Base-by-base conservation (phyloP, 768 basidiomycete species). In the Albatrellus ellisii region DNA sequence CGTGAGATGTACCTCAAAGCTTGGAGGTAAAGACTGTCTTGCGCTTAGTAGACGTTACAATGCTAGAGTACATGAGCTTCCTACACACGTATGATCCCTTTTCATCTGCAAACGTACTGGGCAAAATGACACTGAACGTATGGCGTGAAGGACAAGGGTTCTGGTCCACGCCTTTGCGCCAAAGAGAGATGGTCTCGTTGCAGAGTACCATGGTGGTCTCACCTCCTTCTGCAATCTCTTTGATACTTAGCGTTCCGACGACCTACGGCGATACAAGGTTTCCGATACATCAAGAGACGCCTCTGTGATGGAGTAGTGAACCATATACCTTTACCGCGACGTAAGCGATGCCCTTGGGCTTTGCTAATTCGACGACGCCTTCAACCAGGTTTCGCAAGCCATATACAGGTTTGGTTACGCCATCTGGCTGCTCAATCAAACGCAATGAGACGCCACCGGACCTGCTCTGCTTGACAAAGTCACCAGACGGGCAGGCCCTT, bases 1-100 rank as follows among this genome's bases (percentile, higher is more conserved):
- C 10, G 72, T 69, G 14, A 86, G 62, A 47, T 77, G 79, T 12
- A 78, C 73, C 43, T 74, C 65, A 46, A 75, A 78, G 10, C 73
- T 80, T 1, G 83, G 84, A 17, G 83, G 83, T 18, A 87, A 63
- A 33, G 73, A 65, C 82, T 85, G 42, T 25, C 43, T 14, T 12
- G 14, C 8, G 3, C 28, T 11, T 2, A 12, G 4, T 32, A 20
- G 18, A 31, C 4, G n/a, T n/a, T n/a, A n/a, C n/a, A n/a, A n/a
- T n/a, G n/a, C n/a, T n/a, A n/a, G n/a, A n/a, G n/a, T n/a, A n/a
- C n/a, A n/a, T n/a, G n/a, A n/a, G n/a, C n/a, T n/a, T n/a, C n/a
- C n/a, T 12, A 47, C 74, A 51, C 47, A 84, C 82, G 62, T 78
- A 82, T 5, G 62, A 70, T 38, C 65, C 67, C 18, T 64, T 69